A percentile compares a stretch with the other conserved stretches of the same genome.
Conservation (phyloP, 2,329 filamentous ascomycete genomes). For the Dactylellina haptotyla region DNA sequence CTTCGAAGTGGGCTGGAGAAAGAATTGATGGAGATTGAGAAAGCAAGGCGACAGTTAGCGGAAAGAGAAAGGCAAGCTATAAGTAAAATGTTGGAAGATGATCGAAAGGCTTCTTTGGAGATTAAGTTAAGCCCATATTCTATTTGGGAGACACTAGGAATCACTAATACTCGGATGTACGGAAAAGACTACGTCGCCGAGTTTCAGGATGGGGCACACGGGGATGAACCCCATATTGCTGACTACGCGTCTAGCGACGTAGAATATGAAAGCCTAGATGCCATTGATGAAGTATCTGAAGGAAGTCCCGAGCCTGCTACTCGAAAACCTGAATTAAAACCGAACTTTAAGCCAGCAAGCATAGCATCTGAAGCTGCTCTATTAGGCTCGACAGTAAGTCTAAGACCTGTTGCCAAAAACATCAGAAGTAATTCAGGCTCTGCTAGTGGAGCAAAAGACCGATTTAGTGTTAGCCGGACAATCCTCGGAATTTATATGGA, state of each 20-base stretch:
- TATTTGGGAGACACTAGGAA: background rate
- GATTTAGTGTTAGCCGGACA: no score
- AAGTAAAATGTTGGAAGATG: background rate
- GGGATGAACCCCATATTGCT: background rate
- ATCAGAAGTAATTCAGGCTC: no score
- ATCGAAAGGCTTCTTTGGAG: constrained; percentile 2
- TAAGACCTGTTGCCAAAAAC: no score
- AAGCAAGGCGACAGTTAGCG: background rate
- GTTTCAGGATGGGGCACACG: no score
- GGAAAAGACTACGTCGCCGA: background rate
- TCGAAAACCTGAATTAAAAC: background rate
- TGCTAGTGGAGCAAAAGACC: no score
- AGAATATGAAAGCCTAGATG: background rate
- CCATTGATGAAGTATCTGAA: background rate
- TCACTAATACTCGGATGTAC: background rate
- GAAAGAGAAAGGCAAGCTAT: background rate
- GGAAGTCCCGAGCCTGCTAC: background rate
- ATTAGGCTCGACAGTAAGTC: no score
- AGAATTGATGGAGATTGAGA: constrained; percentile 21
- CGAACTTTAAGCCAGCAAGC: background rate
- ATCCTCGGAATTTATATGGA: no score
- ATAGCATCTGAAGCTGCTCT: no score
- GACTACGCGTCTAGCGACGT: background rate
- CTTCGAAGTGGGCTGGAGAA: constrained; percentile 1
- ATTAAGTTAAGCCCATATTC: background rate